Evolutionary conservation across 148 eudicot genomes (phyloP), one percentile per base, ranked within the genome.

Genomic region (Camellia sinensis): DNA sequence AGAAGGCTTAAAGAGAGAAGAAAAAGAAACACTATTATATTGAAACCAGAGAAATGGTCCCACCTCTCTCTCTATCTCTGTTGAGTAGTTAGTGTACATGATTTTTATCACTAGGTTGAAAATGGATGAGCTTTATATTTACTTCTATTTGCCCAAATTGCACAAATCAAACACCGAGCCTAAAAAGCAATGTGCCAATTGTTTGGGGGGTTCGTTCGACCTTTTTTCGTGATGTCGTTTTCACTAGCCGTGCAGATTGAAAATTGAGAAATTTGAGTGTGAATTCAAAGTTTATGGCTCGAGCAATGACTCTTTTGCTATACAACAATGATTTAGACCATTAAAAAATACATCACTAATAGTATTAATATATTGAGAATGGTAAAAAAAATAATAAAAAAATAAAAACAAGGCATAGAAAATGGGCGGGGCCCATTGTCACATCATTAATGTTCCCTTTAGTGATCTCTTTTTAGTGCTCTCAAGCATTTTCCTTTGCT

Each of bases 81-180:
- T 65, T 46, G 56, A 75, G 18, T 17, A 18, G 21, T 76, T 17
- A 37, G 18, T 45, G n/a, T 3, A 8, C 50, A 46, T 46, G 50
- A 46, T 46, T 46, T 46, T 7, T 7, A 46, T 46, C 50, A 46
- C 50, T 46, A 6, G 61, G 7, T 9, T 9, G 11, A 56, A 56
- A 7, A 56, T 13, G 45, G 52, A 70, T 73, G 61, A 46, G 43
- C 43, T 45, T 52, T 53, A 72, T 21, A 46, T 77, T 81, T 77
- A 68, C 3, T 52, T 37, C 71, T 29, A 9, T 17, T 64, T 70
- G 57, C 73, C 80, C 81, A 77, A 82, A 60, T 71, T 69, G 53
- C 73, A 69, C 53, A 18, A 69, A 44, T 4, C 12, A 44, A 69
- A 8, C 29, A 29, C 29, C 3, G 53, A 44, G 53, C 9, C 22